A percentile compares a stretch with the other conserved stretches of the same genome.
These are phyloP conservation scores for Penicillium sp. DNA, from an alignment of 2,329 filamentous ascomycete genomes.

Conservation along the genomic window DNA sequence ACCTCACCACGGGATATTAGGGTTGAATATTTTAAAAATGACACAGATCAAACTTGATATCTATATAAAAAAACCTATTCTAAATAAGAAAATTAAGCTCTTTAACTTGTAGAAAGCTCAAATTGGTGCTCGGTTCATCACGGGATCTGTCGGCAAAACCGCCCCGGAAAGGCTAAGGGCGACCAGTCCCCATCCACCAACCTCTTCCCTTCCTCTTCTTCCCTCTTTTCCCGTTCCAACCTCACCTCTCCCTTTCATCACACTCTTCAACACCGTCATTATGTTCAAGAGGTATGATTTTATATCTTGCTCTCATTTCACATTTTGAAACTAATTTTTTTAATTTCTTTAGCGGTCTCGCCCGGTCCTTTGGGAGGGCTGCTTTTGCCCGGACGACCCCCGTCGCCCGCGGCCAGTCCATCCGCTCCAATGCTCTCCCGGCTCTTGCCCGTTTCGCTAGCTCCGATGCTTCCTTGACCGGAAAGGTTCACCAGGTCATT, in stretches of 20 bases:
- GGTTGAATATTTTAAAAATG: neutral
- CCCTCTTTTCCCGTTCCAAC: conserved; percentile 30
- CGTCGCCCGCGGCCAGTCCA: conserved; percentile 55
- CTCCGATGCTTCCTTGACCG: conserved; percentile 56
- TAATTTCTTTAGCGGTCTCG: conserved; percentile 56
- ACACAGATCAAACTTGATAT: neutral
- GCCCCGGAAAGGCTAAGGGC: conserved; percentile 42
- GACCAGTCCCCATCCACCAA: conserved; percentile 34
- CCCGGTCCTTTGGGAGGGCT: conserved; percentile 62
- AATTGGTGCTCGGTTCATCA: conserved; percentile 37
- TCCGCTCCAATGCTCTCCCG: conserved; percentile 57
- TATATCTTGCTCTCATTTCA: conserved; percentile 23
- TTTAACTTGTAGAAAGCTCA: neutral
- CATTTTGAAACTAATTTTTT: conserved; percentile 33
- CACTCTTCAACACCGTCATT: conserved; percentile 49
- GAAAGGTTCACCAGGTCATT: conserved; percentile 79
- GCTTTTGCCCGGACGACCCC: conserved; percentile 56
- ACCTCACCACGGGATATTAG: conserved; percentile 2
- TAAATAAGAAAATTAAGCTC: neutral
- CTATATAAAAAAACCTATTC: neutral
- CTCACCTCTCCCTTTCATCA: conserved; percentile 21
- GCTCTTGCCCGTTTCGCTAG: conserved; percentile 63
- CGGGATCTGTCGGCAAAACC: conserved; percentile 45
- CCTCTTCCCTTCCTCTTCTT: conserved; percentile 35
- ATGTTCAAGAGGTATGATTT: conserved; percentile 62